These are phyloP conservation scores for Polyrhizophydium stewartii DNA, from an alignment of 371 early-diverging fungal genomes.

Conservation along the genomic window DNA sequence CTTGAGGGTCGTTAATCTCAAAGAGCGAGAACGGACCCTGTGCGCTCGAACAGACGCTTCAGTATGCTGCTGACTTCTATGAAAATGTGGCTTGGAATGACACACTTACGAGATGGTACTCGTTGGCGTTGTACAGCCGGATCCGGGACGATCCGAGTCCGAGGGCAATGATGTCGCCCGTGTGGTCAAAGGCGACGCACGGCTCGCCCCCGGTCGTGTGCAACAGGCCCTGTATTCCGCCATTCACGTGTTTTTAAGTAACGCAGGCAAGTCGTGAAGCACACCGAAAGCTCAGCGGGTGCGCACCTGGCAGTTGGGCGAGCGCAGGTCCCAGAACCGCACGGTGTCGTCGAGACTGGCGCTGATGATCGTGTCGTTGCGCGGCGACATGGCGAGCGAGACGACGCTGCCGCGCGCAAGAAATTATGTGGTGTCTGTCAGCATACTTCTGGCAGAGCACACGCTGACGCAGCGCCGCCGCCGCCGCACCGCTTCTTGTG, in stretches of 20 bases:
- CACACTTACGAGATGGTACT: constrained; percentile 29
- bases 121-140: constrained; percentile 66
- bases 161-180: constrained; percentile 74
- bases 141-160: constrained; percentile 51
- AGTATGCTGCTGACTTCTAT: background rate
- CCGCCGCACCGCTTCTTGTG: constrained; percentile 62
- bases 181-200: constrained; percentile 73
- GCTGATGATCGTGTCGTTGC: constrained; percentile 71
- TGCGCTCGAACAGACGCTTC: background rate
- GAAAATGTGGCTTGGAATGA: background rate
- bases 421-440: background rate
- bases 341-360: constrained; percentile 68
- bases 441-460: background rate
- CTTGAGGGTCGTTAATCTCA: constrained; percentile 15
- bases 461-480: no score
- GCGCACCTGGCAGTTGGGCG: constrained; percentile 64
- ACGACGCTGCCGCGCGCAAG: constrained; percentile 50
- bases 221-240: background rate
- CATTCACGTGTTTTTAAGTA: no score
- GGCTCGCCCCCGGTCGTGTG: constrained; percentile 38
- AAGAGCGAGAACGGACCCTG: constrained; percentile 40
- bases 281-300: no score
- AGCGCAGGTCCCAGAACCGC: constrained; percentile 72
- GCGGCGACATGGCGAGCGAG: constrained; percentile 71
- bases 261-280: no score